A percentile compares a stretch with the other conserved stretches of the same genome.
phyloP scores from a whole-genome alignment of 2,329 filamentous ascomycete species.

The Metarhizium brunneum region DNA sequence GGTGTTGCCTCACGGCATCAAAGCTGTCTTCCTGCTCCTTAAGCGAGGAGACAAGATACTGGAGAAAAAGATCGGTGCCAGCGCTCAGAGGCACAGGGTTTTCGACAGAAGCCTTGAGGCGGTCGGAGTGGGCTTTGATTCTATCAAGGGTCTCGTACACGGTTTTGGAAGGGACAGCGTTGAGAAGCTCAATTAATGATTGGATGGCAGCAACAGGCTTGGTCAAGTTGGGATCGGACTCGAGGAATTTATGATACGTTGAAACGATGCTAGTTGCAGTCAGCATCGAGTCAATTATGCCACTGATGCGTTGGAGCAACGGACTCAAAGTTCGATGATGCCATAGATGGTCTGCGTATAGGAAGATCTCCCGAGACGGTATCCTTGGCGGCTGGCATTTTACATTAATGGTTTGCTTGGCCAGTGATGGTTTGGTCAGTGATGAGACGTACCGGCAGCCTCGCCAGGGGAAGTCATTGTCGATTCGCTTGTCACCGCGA shows the following conservation, averaged over 20 bases:
- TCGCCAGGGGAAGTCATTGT: constrained; percentile 1
- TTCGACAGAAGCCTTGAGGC: constrained; percentile 67
- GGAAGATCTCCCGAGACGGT: constrained; percentile 3
- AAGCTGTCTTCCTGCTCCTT: constrained; percentile 52
- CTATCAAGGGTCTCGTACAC: constrained; percentile 90
- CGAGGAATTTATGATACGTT: constrained; percentile 44
- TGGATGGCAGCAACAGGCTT: constrained; percentile 95
- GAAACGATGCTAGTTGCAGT: constrained; percentile 38
- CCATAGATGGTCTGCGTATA: constrained; percentile 6
- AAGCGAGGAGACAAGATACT: constrained; percentile 75
- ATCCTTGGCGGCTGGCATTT: neutral
- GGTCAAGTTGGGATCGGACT: constrained; percentile 71
- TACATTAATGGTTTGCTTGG: neutral
- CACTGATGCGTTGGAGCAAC: constrained; percentile 1
- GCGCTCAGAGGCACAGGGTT: constrained; percentile 91
- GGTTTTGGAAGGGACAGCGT: constrained; percentile 69
- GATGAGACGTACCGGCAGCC: constrained; percentile 1
- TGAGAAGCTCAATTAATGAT: constrained; percentile 78
- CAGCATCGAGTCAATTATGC: constrained; percentile 1
- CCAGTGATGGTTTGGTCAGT: neutral
- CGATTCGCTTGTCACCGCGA: neutral
- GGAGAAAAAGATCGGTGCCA: constrained; percentile 90
- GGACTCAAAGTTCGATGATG: constrained; percentile 18
- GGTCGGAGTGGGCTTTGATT: constrained; percentile 65
- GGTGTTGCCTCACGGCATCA: constrained; percentile 70